Evolutionary conservation across 2,329 filamentous ascomycete species (phyloP), one percentile per base, ranked within the genome.

Genomic region (Fusarium sp.): DNA sequence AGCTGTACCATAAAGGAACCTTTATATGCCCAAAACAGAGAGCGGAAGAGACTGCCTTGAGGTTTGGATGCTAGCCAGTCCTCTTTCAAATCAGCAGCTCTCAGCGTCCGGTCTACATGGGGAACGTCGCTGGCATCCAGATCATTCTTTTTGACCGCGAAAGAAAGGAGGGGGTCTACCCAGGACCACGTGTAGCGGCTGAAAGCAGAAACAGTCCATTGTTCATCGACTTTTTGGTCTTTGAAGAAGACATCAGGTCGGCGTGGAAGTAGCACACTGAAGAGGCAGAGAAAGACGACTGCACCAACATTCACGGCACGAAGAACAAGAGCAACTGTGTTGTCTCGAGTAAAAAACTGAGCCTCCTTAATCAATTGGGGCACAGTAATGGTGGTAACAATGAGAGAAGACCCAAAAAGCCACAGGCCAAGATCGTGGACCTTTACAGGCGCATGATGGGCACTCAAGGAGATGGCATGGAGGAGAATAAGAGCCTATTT

Each of bases 131-230:
- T 83, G 39, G 91, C 81, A 39, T 92, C 87, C 6, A 95, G 84
- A 33, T 87, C 86, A 51, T 87, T 88, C 76, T 91, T 90, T 73
- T 86, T 85, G 5, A 82, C 81, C 4, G 91, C 90, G 28, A 87
- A 80, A 3, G 81, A 76, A 20, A 95, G 85, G 1, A 94, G 75
- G 6, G 82, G 80, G 4, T 79, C 81, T 5, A 88, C 86, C 93
- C 93, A 96, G 55, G 84, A 83, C 83, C 91, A 95, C 12, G 89
- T 93, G 77, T 90, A 90, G 57, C 90, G 88, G 57, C 83, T 86
- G 54, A 92, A 84, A 3, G 90, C 88, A 5, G 91, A 90, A 7
- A 85, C 85, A 0, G 91, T 92, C 75, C 86, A 87, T 82, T 92
- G 87, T 22, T 84, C 83, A 78, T 95, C 93, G 38, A 96, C 91